Base-by-base conservation (phyloP, 495 filamentous ascomycete species). In the Aspergillus diversus region DNA sequence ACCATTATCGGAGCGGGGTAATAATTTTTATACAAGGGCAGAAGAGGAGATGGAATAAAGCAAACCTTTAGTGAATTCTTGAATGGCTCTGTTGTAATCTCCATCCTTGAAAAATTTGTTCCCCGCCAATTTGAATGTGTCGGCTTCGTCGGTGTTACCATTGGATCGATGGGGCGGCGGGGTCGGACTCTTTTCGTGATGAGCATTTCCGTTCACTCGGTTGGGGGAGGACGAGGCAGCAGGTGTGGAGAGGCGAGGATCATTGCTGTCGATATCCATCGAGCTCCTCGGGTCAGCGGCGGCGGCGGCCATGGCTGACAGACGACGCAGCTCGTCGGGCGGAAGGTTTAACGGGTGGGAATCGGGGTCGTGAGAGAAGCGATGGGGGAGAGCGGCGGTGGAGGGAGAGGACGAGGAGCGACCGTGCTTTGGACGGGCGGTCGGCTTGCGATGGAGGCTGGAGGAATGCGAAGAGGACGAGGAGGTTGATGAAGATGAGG, bases 31-130 rank as follows among this genome's bases (percentile, higher is more conserved):
- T 3, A 11, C 43, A 50, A 46, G 27, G 27, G 21, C 51, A 48
- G 39, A 65, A 59, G 57, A 33, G 49, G 53, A 42, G 27, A 27
- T 42, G 47, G 46, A n/a, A 49, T 13, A 60, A 56, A 37, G 67
- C 77, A 63, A 75, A 97, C 93, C 95, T 85, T 96, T 97, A 55
- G 89, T 93, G 72, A 98, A 99, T 72, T 96, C 91, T 64, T 90
- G 85, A 69, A 97, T 90, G 21, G 96, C 94, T 66, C 88, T 87
- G 43, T 80, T 77, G 72, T 93, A 99, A 66, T 97, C 89, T 68
- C 88, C 89, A 60, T 90, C 88, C 80, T 97, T 97, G 83, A 97
- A 99, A 70, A 90, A 94, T 69, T 93, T 96, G 80, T 99, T 99
- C 34, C 95, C 95, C 32, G 90, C 86, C 66, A 91, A 84, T 80